Conservation (phyloP, 148 eudicot genomes). For the Rhododendron simsii region DNA sequence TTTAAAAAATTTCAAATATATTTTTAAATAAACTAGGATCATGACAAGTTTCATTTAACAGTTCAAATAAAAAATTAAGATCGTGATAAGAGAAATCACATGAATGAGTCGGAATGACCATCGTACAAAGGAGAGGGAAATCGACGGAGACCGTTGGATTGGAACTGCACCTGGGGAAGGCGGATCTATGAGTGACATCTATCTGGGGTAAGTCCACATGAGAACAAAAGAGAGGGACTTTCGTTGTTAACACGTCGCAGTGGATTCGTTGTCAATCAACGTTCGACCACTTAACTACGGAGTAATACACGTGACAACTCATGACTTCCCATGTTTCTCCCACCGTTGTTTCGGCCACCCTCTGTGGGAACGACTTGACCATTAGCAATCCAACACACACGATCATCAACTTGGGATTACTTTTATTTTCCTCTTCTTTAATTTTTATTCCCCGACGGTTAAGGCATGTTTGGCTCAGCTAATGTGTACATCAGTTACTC, state of each 20-base stretch:
- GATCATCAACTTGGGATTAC: neutral
- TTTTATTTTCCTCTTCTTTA: too few relatives aligned
- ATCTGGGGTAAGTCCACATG: neutral
- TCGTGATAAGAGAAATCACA: too few relatives aligned
- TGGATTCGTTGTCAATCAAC: slow-evolving; percentile 6
- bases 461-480: too few relatives aligned
- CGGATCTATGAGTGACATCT: too few relatives aligned
- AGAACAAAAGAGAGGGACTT: neutral
- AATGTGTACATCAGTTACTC: too few relatives aligned
- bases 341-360: neutral
- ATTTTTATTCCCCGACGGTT: too few relatives aligned
- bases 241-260: neutral
- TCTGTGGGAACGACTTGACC: neutral
- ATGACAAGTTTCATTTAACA: too few relatives aligned
- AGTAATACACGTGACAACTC: slow-evolving; percentile 1
- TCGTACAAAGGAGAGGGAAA: too few relatives aligned
- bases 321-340: neutral
- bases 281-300: neutral
- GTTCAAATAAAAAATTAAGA: too few relatives aligned
- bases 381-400: neutral
- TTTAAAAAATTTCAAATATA: too few relatives aligned
- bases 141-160: neutral
- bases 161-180: neutral
- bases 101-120: too few relatives aligned
- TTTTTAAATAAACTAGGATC: too few relatives aligned